Evolutionary conservation across 2,329 filamentous ascomycete species (phyloP), one percentile per base, ranked within the genome.

Genomic region (Ustulina deusta): DNA sequence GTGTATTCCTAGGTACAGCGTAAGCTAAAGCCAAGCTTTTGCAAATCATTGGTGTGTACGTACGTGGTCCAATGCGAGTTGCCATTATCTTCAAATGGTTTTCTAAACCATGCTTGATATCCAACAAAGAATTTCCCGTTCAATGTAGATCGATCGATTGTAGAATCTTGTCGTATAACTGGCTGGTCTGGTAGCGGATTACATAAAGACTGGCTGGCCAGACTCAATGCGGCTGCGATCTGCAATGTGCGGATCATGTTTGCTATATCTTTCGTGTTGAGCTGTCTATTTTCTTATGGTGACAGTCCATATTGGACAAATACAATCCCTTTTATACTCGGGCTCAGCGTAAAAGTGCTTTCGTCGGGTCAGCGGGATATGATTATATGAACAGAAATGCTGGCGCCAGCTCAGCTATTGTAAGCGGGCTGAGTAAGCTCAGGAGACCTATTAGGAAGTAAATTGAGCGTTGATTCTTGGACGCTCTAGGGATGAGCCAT

Each of bases 11-110:
- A 38, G 3, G n/a, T 29, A 32, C 17, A 25, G 9, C 6, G 40
- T 65, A 22, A 66, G 60, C 25, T 7, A 58, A n/a, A 38, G 38
- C 27, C 22, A 42, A 44, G 4, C 20, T 11, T 27, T 61, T 34
- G 3, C 22, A 29, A 36, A 22, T 27, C 34, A 58, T 29, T 25
- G 29, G 15, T 17, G 20, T 9, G 10, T 44, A 42, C 69, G 66
- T 48, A 74, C 74, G 72, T 75, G 10, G 73, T 73, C 74, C 74
- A 75, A 65, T 74, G 74, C 20, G 72, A 74, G 49, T 74, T 75
- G 10, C 72, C 72, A 59, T 74, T 40, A 40, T 72, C 72, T 38
- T 73, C 72, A 2, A 55, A 10, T 6, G 74, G 74, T 36, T 73
- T 75, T 32, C 74, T 71, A 51, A 75, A 75, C 74, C 74, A 75